Base-by-base conservation (phyloP, 768 basidiomycete species). In the Ephemerocybe angulata region DNA sequence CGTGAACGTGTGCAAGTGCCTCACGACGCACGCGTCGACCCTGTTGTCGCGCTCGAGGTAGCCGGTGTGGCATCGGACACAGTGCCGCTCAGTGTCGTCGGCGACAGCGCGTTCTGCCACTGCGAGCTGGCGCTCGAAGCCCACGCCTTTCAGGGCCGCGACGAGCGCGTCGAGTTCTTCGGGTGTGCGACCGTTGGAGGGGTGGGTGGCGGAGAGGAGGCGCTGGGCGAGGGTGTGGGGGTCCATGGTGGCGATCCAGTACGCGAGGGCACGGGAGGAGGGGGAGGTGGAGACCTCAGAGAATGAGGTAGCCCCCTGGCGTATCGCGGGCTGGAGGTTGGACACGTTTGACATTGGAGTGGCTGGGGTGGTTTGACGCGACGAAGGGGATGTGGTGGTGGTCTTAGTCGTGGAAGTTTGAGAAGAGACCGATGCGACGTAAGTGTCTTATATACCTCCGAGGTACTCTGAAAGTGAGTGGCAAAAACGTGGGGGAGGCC, bases 11-110 rank as follows among this genome's bases (percentile, higher is more conserved):
- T 51, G 38, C n/a, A 35, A 13, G 22, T 51, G 50, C 19, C 24
- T 24, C 4, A 51, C 38, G 19, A 38, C 38, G 25, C 51, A 52
- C 3, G 51, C 51, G 31, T 42, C 27, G 24, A 17, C 13, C 21
- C 22, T 40, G 25, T 52, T 52, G 12, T 52, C 29, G 11, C 24
- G 22, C 51, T 52, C 51, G 37, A 52, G 37, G n/a, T 52, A 52
- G 19, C 11, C 15, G 38, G n/a, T n/a, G 38, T 52, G 51, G 51
- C 51, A 52, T 40, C 51, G 35, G 19, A 42, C 38, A 28, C 51
- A 52, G 38, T 52, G 51, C 17, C 51, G 12, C 31, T 25, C 29
- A 17, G 37, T 40, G 22, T 30, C 31, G 21, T 52, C 51, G 17
- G 37, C 37, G 11, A 42, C 24, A n/a, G 51, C 51, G 12, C 38